Percentiles rank a stretch among this genome's conserved stretches.
These are phyloP conservation scores for Boletellus ananas DNA, from an alignment of 768 basidiomycete species.

Conservation along the genomic window DNA sequence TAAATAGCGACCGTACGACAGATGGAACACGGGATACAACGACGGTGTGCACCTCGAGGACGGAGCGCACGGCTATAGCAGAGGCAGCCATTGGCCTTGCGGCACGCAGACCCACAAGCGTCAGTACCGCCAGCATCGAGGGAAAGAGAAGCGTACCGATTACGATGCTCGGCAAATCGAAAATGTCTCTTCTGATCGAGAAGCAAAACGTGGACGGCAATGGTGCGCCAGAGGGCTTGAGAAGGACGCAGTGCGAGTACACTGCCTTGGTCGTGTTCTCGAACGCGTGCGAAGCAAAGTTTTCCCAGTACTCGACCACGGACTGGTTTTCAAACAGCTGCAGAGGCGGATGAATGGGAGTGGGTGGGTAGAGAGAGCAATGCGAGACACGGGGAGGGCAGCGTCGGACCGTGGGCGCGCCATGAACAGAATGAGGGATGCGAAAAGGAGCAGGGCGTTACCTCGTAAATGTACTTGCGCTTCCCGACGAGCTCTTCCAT, in stretches of 20 bases:
- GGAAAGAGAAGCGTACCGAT: slow-evolving; percentile 53
- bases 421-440: slow-evolving; percentile 13
- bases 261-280: slow-evolving; percentile 96
- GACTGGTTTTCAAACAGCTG: slow-evolving; percentile 95
- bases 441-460: slow-evolving; percentile 22
- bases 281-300: slow-evolving; percentile 94
- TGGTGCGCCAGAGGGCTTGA: slow-evolving; percentile 80
- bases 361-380: too few species aligned
- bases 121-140: neutral
- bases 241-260: slow-evolving; percentile 85
- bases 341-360: neutral
- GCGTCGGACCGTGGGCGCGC: neutral
- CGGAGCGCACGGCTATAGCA: slow-evolving; percentile 45
- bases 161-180: slow-evolving; percentile 84
- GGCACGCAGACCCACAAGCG: neutral
- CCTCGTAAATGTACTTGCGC: slow-evolving; percentile 46
- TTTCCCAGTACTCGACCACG: slow-evolving; percentile 94
- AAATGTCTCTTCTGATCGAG: slow-evolving; percentile 89
- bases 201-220: slow-evolving; percentile 95
- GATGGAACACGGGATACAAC: neutral
- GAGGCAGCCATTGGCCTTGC: slow-evolving; percentile 83
- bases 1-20: slow-evolving; percentile 16
- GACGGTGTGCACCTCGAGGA: neutral
- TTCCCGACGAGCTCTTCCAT: slow-evolving; percentile 70
- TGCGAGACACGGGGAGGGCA: too few species aligned